Conservation (phyloP, 2,329 filamentous ascomycete genomes). For the Curvularia hawaiiensis region DNA sequence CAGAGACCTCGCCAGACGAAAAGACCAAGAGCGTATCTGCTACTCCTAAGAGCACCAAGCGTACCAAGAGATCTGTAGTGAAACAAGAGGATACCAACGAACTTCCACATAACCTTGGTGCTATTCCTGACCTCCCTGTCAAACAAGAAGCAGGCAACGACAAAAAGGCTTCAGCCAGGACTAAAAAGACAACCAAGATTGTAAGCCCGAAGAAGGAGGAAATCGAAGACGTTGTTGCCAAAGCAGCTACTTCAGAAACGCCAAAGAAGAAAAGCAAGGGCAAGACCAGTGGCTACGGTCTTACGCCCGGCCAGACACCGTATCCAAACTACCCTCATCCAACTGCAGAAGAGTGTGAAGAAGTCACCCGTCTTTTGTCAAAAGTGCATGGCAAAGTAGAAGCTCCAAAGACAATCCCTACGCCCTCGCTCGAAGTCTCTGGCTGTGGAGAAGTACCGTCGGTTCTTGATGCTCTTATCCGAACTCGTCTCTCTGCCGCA, state of each 20-base stretch:
- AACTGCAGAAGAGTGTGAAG: slow-evolving; percentile 69
- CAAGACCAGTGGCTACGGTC: slow-evolving; percentile 51
- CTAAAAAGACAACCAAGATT: slow-evolving; percentile 28
- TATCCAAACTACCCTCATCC: slow-evolving; percentile 71
- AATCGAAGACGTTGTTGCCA: slow-evolving; percentile 30
- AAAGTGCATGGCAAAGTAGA: slow-evolving; percentile 68
- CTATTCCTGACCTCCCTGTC: slow-evolving; percentile 21
- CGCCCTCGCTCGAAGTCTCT: slow-evolving; percentile 71
- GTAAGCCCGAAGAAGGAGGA: slow-evolving; percentile 28
- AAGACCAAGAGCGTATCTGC: slow-evolving; percentile 7
- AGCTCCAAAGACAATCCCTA: slow-evolving; percentile 69
- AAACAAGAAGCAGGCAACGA: slow-evolving; percentile 15
- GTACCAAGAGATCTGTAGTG: slow-evolving; percentile 42
- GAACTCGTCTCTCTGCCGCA: slow-evolving; percentile 66
- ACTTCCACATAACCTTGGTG: slow-evolving; percentile 63
- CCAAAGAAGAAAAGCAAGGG: slow-evolving; percentile 43
- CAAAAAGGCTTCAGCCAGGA: slow-evolving; percentile 14
- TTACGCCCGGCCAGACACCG: slow-evolving; percentile 61
- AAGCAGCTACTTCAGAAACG: slow-evolving; percentile 31
- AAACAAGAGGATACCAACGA: slow-evolving; percentile 53
- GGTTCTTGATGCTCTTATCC: slow-evolving; percentile 67
- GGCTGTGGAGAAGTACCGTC: slow-evolving; percentile 72
- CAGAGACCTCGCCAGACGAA: slow-evolving; percentile 16
- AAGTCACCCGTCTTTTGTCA: slow-evolving; percentile 70
- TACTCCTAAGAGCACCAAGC: slow-evolving; percentile 43